A percentile compares a stretch with the other conserved stretches of the same genome.
Conservation (phyloP, 2,329 filamentous ascomycete species). For the Exophiala sp. region DNA sequence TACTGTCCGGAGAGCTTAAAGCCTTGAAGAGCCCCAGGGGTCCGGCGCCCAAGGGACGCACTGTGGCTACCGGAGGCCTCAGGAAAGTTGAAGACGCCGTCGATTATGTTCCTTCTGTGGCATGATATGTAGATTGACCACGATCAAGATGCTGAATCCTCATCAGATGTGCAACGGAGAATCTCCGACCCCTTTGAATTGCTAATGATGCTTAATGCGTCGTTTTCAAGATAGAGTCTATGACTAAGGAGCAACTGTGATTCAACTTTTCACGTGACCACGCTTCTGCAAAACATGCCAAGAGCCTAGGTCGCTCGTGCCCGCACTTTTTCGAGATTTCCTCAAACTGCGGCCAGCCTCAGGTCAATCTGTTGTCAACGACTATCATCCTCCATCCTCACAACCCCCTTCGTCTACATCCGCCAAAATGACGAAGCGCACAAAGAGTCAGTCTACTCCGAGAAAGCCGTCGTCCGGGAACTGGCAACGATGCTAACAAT, state of each 20-base stretch:
- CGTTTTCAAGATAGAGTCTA: too few species aligned
- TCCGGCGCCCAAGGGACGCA: neutral
- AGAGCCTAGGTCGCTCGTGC: slow-evolving; percentile 2
- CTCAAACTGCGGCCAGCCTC: neutral
- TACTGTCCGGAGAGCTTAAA: too few species aligned
- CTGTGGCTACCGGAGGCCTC: too few species aligned
- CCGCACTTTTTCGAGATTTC: neutral
- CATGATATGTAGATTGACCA: slow-evolving; percentile 18
- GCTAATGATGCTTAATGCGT: too few species aligned
- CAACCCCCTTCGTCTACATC: slow-evolving; percentile 26
- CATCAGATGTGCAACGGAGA: too few species aligned
- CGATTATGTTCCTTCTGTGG: neutral
- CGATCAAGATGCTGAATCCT: too few species aligned
- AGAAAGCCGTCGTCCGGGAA: neutral
- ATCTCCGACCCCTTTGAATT: too few species aligned
- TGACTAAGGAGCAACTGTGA: too few species aligned
- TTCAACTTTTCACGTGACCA: neutral
- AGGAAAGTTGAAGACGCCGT: neutral
- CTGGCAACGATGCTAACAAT: slow-evolving; percentile 3
- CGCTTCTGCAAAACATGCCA: neutral
- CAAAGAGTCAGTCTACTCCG: slow-evolving; percentile 60
- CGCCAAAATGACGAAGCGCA: slow-evolving; percentile 88
- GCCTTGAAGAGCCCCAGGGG: too few species aligned
- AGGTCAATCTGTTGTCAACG: slow-evolving; percentile 9
- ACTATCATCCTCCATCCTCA: slow-evolving; percentile 9